A percentile compares a stretch with the other conserved stretches of the same genome.
phyloP scores from a whole-genome alignment of 164 flowering plant genomes.

The Brasenia schreberi region DNA sequence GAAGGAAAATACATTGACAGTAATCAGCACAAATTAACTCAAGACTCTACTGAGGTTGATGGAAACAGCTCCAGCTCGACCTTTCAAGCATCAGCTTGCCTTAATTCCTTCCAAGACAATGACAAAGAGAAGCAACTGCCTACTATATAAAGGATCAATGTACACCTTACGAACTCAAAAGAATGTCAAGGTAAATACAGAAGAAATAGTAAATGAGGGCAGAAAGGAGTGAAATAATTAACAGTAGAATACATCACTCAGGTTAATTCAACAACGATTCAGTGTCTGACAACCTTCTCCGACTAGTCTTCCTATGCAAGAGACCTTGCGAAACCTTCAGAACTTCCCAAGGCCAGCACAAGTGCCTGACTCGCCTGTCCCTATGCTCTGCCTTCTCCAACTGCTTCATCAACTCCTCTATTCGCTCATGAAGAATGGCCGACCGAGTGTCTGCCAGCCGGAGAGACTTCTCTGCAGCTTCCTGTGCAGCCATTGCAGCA shows the following conservation, averaged over 20 bases:
- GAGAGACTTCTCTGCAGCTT: constrained; percentile 68
- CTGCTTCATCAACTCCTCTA: constrained; percentile 58
- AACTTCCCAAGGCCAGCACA: constrained; percentile 73
- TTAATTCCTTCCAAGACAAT: no score
- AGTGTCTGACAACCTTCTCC: constrained; percentile 40
- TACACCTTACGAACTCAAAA: neutral
- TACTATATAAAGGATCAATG: neutral
- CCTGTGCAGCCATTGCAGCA: constrained; percentile 74
- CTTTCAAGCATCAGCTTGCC: no score
- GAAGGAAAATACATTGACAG: no score
- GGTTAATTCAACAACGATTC: constrained; percentile 34
- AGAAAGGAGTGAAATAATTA: neutral
- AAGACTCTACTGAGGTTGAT: no score
- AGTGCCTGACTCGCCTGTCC: constrained; percentile 29
- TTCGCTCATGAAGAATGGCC: constrained; percentile 26
- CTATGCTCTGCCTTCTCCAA: constrained; percentile 50
- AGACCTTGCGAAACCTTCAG: constrained; percentile 16
- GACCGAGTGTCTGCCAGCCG: constrained; percentile 55
- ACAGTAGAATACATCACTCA: constrained; percentile 7
- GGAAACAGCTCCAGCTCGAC: no score
- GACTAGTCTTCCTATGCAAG: constrained; percentile 12
- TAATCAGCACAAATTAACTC: no score
- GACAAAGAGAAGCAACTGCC: no score
- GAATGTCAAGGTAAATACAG: neutral
- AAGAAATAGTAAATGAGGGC: neutral